These are phyloP conservation scores for Diutina scorzettiae DNA, from an alignment of 1,139 yeast genomes.

Conservation along the genomic window DNA sequence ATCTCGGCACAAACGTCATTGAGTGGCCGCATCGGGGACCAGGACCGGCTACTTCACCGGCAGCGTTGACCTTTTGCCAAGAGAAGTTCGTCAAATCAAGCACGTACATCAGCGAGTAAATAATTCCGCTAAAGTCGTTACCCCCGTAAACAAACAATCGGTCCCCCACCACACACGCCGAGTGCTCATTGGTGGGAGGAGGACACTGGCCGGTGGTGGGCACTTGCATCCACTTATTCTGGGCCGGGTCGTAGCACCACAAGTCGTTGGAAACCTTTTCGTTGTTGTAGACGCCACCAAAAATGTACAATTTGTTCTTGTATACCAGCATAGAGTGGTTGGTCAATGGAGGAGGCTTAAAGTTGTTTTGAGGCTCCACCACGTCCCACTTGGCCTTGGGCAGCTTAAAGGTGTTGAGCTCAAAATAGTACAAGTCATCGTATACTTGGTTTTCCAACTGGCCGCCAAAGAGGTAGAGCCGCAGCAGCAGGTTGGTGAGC, in stretches of 20 bases:
- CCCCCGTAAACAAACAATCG: slow-evolving; percentile 87
- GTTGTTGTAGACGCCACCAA: slow-evolving; percentile 87
- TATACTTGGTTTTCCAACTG: slow-evolving; percentile 83
- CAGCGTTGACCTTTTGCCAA: slow-evolving; percentile 55
- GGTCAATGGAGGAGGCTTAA: slow-evolving; percentile 82
- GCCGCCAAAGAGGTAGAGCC: slow-evolving; percentile 86
- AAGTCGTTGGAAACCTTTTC: slow-evolving; percentile 64
- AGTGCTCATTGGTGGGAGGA: slow-evolving; percentile 85
- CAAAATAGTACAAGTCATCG: slow-evolving; percentile 78
- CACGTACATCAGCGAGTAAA: slow-evolving; percentile 59
- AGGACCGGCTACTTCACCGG: slow-evolving; percentile 38
- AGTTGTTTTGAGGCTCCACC: slow-evolving; percentile 40
- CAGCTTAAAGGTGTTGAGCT: slow-evolving; percentile 76
- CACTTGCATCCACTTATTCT: slow-evolving; percentile 53
- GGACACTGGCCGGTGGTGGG: slow-evolving; percentile 51
- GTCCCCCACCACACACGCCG: slow-evolving; percentile 72
- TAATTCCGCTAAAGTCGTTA: slow-evolving; percentile 63
- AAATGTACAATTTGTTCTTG: slow-evolving; percentile 69
- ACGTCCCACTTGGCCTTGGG: slow-evolving; percentile 79
- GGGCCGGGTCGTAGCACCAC: slow-evolving; percentile 68
- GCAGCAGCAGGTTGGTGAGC: slow-evolving; percentile 53
- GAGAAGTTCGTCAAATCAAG: slow-evolving; percentile 60
- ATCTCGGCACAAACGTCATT: slow-evolving; percentile 54
- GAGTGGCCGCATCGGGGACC: slow-evolving; percentile 94
- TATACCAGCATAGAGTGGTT: slow-evolving; percentile 83